Percentiles rank a stretch among this genome's conserved stretches.
These are phyloP conservation scores for Cladophialophora chaetospira DNA, from an alignment of 2,329 filamentous ascomycete genomes.

Conservation along the genomic window DNA sequence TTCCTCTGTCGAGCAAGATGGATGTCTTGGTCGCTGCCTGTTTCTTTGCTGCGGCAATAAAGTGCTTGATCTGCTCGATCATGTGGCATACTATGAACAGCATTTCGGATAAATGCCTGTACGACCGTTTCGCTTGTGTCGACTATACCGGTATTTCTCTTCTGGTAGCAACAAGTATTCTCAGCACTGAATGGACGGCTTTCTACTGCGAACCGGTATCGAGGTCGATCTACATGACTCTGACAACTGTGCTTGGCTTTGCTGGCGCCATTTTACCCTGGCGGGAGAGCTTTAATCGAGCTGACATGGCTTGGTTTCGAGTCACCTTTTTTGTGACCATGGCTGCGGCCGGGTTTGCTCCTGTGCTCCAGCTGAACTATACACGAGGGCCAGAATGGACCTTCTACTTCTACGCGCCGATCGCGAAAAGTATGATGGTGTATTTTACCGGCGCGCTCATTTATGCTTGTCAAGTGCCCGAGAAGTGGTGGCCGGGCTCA, in stretches of 20 bases:
- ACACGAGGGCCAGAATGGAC: constrained; percentile 79
- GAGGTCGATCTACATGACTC: constrained; percentile 80
- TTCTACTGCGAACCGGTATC: constrained; percentile 96
- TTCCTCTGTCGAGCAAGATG: constrained; percentile 79
- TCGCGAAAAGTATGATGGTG: constrained; percentile 81
- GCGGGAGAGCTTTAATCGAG: constrained; percentile 91
- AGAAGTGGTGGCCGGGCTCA: constrained; percentile 86
- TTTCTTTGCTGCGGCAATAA: constrained; percentile 94
- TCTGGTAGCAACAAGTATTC: constrained; percentile 91
- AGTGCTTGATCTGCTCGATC: constrained; percentile 91
- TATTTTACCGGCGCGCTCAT: constrained; percentile 83
- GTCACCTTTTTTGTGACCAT: constrained; percentile 90
- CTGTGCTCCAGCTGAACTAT: constrained; percentile 77
- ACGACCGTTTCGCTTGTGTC: constrained; percentile 95
- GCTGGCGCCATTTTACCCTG: constrained; percentile 90
- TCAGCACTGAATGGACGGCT: constrained; percentile 97
- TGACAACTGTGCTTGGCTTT: constrained; percentile 78
- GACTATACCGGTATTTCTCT: constrained; percentile 98
- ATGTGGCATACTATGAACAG: constrained; percentile 99
- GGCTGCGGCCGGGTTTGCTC: constrained; percentile 83
- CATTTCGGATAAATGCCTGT: constrained; percentile 82
- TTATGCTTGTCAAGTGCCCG: constrained; percentile 89
- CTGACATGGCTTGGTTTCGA: constrained; percentile 89
- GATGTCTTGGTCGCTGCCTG: constrained; percentile 89
- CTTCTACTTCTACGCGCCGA: constrained; percentile 84